Evolutionary conservation across 148 eudicot species (phyloP), one percentile per base, ranked within the genome.

Genomic region (Salicornia ramosissima): DNA sequence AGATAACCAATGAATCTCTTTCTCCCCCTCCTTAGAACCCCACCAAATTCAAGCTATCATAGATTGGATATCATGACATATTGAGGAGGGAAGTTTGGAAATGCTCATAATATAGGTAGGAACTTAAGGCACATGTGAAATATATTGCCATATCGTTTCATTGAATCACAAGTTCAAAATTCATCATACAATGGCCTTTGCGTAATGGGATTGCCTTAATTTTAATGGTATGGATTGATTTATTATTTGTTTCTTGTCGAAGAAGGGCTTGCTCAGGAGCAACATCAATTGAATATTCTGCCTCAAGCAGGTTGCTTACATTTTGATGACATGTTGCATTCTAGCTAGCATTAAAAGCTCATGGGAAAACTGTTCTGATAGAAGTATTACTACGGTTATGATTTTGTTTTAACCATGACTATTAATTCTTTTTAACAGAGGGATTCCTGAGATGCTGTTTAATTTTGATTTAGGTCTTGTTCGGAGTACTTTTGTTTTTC

Each of bases 401-500:
- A 49, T 57, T 56, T 28, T 57, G 1, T 55, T 15, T 57, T 29
- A 15, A 0, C 5, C 15, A 9, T 34, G 1, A 34, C 26, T 34
- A 19, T 33, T 36, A n/a, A n/a, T n/a, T n/a, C n/a, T 6, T 61
- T n/a, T 46, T 36, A n/a, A 7, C 15, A 22, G 21, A 40, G 19
- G 19, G 29, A 29, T 39, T 10, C 18, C 64, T 54, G 29, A 36
- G 45, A 29, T 64, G 47, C 40, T 46, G 43, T 63, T 76, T 69
- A 74, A 5, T 53, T 71, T 19, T 74, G 70, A 33, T 68, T 77
- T 69, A 93, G 98, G 98, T 72, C 65, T 66, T 93, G 69, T 93
- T 88, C 62, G 98, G 92, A 47, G 75, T 87, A 68, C 89, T 90
- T 65, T 78, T 93, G 70, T 64, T 88, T 68, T 71, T 90, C 29